Conservation (phyloP, 164 flowering plant species). For the grape (Vitis vinifera) region DNA sequence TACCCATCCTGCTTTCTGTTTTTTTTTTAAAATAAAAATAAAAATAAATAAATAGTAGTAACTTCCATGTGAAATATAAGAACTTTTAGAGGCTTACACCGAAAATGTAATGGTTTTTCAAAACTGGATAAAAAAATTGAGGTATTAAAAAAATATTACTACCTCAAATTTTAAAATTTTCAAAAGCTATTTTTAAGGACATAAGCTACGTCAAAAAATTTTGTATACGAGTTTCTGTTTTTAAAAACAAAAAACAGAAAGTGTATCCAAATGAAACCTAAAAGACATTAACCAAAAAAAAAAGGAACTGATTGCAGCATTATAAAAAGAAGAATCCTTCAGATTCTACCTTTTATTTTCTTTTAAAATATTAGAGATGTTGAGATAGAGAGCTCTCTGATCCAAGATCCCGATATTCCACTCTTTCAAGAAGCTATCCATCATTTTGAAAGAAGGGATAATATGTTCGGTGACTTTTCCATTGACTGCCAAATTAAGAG, state of each 20-base stretch:
- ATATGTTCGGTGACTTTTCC: constrained; percentile 83
- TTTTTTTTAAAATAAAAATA: too few species aligned
- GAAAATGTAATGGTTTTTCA: too few species aligned
- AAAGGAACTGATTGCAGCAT: neutral
- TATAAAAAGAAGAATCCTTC: neutral
- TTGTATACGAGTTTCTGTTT: too few species aligned
- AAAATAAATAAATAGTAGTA: too few species aligned
- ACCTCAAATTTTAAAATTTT: too few species aligned
- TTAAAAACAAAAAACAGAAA: neutral
- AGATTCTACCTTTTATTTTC: constrained; percentile 67
- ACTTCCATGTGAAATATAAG: too few species aligned
- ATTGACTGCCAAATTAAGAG: constrained; percentile 66
- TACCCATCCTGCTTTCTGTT: too few species aligned
- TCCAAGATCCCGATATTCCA: constrained; percentile 81
- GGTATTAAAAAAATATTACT: too few species aligned
- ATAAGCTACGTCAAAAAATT: too few species aligned
- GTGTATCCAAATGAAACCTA: neutral
- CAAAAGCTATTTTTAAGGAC: too few species aligned
- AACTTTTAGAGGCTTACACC: too few species aligned
- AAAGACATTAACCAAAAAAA: neutral
- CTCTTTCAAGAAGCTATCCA: constrained; percentile 83
- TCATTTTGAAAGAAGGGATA: constrained; percentile 75
- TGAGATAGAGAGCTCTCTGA: constrained; percentile 76
- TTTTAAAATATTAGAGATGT: constrained; percentile 67
- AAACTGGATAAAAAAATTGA: too few species aligned